phyloP scores from a whole-genome alignment of 805 yeast genomes.

The Debaryomyces prosopidis region DNA sequence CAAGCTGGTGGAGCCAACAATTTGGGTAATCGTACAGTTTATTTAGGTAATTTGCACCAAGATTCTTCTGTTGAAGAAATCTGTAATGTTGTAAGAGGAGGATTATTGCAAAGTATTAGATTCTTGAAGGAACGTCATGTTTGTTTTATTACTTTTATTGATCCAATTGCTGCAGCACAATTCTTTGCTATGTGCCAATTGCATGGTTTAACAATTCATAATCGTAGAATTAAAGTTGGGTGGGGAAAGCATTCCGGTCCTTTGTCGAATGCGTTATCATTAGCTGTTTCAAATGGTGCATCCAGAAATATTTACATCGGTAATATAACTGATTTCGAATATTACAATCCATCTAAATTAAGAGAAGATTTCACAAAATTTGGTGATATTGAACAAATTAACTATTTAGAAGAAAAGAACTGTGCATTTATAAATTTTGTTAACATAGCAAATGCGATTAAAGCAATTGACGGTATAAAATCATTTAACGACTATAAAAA shows the following conservation, averaged over 20 bases:
- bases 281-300: slow-evolving; percentile 93
- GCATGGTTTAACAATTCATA: slow-evolving; percentile 85
- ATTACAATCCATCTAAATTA: slow-evolving; percentile 58
- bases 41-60: slow-evolving; percentile 85
- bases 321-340: slow-evolving; percentile 49
- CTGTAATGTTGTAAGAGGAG: slow-evolving; percentile 95
- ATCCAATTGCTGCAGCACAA: slow-evolving; percentile 97
- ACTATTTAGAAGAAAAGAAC: slow-evolving; percentile 76
- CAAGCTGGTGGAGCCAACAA: slow-evolving; percentile 92
- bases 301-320: slow-evolving; percentile 92
- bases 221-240: slow-evolving; percentile 85
- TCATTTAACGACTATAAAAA: slow-evolving; percentile 62
- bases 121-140: slow-evolving; percentile 83
- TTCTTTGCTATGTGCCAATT: slow-evolving; percentile 92
- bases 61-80: slow-evolving; percentile 89
- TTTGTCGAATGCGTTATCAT: slow-evolving; percentile 77
- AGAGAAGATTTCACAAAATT: slow-evolving; percentile 73
- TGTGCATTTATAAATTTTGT: slow-evolving; percentile 94
- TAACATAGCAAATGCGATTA: slow-evolving; percentile 85
- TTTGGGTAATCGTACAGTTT: slow-evolving; percentile 90
- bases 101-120: slow-evolving; percentile 81
- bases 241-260: slow-evolving; percentile 99
- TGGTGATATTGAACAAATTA: slow-evolving; percentile 95
- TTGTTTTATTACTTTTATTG: slow-evolving; percentile 92
- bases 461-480: slow-evolving; percentile 89